Base-by-base conservation (phyloP, 1,284 basidiomycete species). In the Ustilago bromivora region DNA sequence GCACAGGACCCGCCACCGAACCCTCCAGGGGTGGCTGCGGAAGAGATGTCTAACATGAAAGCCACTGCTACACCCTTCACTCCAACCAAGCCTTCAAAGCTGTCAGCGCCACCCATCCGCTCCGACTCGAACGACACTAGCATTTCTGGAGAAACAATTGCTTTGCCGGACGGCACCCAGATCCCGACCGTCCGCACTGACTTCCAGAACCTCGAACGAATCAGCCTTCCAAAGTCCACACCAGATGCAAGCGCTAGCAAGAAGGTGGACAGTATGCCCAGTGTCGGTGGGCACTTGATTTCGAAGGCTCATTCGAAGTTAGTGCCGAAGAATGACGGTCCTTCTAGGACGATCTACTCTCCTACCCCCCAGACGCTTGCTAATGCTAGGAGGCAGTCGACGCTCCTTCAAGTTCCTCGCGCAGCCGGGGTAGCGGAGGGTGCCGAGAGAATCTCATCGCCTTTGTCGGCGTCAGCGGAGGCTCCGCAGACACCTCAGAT, bases 131-230 rank as follows among this genome's bases (percentile, higher is more conserved):
- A 71, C 41, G 71, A 70, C 28, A 75, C 69, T 0, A 60, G 55
- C 46, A 61, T 56, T 46, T 72, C 66, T 6, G 62, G 70, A 1
- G 71, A 74, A 0, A 73, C 66, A 1, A 46, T 76, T 40, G 67
- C 61, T 2, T 41, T 78, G 15, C 56, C 76, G 1, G 67, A 70
- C 23, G 76, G 78, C 0, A 70, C 63, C 7, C 65, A 78, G 55
- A 57, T 80, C 4, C 76, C 79, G 0, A 65, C 61, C n/a, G 46
- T 76, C 36, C 56, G 79, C 2, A 81, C 66, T 6, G 79, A 81
- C 38, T 78, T 81, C 15, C 72, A 74, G 36, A 81, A 81, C 40
- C 56, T 81, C 32, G 77, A 69, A 60, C 67, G 70, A 0, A 71
- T 81, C 38, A 68, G 57, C 31, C 55, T 72, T 23, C 66, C 72